Percentiles rank a stretch among this genome's conserved stretches.
Evolutionary conservation across 1,284 basidiomycete species (phyloP).

Genomic region (Pulveroboletus sp.): DNA sequence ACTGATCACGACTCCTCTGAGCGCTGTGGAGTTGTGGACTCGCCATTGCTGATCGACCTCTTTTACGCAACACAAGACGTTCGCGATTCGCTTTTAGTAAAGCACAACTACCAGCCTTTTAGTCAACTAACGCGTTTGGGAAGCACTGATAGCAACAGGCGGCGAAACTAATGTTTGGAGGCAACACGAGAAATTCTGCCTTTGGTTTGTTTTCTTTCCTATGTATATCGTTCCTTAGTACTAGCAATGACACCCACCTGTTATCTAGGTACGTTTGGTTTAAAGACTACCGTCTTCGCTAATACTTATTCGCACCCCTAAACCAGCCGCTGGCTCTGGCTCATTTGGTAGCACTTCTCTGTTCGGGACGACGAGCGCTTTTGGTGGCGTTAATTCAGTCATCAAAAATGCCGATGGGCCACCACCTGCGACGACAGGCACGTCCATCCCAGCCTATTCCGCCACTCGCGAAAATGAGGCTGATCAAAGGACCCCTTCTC

Average conservation of each 20-base stretch:
- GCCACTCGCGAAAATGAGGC: constrained; percentile 62
- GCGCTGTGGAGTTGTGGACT: no score
- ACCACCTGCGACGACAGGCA: constrained; percentile 61
- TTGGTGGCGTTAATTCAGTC: constrained; percentile 45
- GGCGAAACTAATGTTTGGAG: constrained; percentile 79
- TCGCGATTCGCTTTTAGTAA: no score
- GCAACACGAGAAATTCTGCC: constrained; percentile 43
- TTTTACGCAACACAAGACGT: no score
- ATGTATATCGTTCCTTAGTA: constrained; percentile 10
- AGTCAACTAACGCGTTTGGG: constrained; percentile 46
- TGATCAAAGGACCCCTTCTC: constrained; percentile 44
- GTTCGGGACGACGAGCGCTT: constrained; percentile 43
- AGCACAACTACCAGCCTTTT: no score
- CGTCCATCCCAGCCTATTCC: constrained; percentile 58
- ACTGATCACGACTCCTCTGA: no score
- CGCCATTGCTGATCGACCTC: no score
- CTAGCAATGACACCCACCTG: constrained; percentile 20
- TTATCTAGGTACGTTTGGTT: constrained; percentile 65
- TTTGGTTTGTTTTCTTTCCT: constrained; percentile 56
- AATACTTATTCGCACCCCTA: constrained; percentile 55
- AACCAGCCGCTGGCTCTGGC: constrained; percentile 69
- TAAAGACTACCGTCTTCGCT: constrained; percentile 41
- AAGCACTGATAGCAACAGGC: constrained; percentile 62
- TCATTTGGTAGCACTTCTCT: constrained; percentile 55
- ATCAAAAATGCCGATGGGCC: constrained; percentile 37